Conservation (phyloP, 176 grass and related monocot species). For the Avena sativa region DNA sequence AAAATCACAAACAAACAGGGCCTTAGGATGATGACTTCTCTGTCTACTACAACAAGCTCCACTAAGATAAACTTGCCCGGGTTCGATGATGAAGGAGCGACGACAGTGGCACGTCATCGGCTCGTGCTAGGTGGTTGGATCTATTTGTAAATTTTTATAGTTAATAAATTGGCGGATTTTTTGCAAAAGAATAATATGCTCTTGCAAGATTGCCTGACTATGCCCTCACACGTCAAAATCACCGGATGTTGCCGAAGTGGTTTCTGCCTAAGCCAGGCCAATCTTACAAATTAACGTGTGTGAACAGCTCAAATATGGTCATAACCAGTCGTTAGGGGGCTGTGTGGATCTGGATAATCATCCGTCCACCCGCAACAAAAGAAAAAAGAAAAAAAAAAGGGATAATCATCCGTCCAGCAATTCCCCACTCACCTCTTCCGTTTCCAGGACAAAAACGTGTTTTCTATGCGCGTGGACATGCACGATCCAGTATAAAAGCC, state of each 20-base stretch:
- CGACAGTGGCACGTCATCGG: too few species aligned
- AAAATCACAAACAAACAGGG: too few species aligned
- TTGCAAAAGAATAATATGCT: too few species aligned
- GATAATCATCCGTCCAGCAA: neutral
- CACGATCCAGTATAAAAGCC: neutral
- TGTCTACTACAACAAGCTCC: too few species aligned
- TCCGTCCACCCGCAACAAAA: neutral
- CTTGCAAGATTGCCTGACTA: neutral
- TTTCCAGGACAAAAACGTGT: neutral
- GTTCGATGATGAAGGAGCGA: too few species aligned
- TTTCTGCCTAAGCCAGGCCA: neutral
- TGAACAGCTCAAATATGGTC: neutral
- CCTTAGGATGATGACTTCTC: too few species aligned
- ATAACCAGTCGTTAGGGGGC: neutral
- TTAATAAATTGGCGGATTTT: too few species aligned
- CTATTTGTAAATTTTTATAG: too few species aligned
- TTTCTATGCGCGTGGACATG: neutral
- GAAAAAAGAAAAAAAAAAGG: neutral
- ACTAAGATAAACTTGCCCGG: too few species aligned
- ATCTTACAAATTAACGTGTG: neutral
- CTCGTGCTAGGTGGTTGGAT: too few species aligned
- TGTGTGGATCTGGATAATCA: neutral
- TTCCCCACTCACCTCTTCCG: neutral
- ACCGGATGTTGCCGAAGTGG: neutral
- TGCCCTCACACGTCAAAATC: neutral